A percentile compares a stretch with the other conserved stretches of the same genome.
These are phyloP conservation scores for Polygonum maritimum DNA, from an alignment of 148 eudicot genomes.

Conservation along the genomic window DNA sequence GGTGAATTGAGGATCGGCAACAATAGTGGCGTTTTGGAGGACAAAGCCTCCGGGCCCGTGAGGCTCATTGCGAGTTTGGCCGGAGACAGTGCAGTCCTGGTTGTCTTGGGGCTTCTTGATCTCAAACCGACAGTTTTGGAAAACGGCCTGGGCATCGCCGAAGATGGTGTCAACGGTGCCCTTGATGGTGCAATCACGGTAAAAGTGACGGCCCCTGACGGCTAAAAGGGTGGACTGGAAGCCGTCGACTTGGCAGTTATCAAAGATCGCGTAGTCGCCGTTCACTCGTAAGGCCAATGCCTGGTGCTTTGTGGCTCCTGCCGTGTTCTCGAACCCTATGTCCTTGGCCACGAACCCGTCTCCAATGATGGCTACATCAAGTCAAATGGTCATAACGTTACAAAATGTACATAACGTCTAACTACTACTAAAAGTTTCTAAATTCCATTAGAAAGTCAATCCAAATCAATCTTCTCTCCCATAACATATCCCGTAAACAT, in stretches of 20 bases:
- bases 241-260: background rate
- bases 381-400: too few relatives aligned
- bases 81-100: background rate
- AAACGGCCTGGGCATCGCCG: conserved; percentile 18
- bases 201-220: conserved; percentile 15
- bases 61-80: conserved; percentile 16
- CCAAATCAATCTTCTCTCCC: too few relatives aligned
- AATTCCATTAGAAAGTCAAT: too few relatives aligned
- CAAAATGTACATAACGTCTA: too few relatives aligned
- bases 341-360: conserved; percentile 7
- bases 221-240: conserved; percentile 6
- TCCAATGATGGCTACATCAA: conserved; percentile 13
- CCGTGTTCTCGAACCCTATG: conserved; percentile 8
- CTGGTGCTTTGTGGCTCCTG: background rate
- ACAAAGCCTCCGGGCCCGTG: conserved; percentile 28
- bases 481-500: too few relatives aligned
- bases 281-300: background rate
- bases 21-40: conserved; percentile 21
- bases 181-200: conserved; percentile 16
- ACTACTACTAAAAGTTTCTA: too few relatives aligned
- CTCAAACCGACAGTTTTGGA: conserved; percentile 26
- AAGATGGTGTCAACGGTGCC: conserved; percentile 24
- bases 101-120: conserved; percentile 25
- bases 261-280: background rate
- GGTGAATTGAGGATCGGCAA: background rate